phyloP scores from a whole-genome alignment of 1,284 basidiomycete genomes.

The Ustilago vetiveriae region DNA sequence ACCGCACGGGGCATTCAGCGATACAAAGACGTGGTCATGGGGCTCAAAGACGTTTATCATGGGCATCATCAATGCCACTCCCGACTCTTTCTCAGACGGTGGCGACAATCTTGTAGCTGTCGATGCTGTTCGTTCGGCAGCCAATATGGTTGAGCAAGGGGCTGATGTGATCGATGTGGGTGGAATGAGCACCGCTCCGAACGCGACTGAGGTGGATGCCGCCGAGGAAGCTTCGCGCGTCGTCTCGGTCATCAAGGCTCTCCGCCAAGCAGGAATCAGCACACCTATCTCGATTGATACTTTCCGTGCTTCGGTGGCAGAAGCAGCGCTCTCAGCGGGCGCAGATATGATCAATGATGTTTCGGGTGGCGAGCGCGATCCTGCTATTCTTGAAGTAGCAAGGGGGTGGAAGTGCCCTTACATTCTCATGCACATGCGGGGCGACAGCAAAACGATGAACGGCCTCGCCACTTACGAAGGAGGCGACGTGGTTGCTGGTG shows the following conservation, averaged over 20 bases:
- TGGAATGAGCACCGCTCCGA: constrained; percentile 77
- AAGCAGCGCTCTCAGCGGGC: constrained; percentile 80
- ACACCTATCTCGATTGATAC: constrained; percentile 88
- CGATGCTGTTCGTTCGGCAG: constrained; percentile 50
- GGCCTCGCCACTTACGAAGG: constrained; percentile 73
- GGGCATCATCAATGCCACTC: constrained; percentile 93
- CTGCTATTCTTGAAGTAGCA: constrained; percentile 76
- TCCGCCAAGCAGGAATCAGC: constrained; percentile 61
- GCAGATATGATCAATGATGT: constrained; percentile 97
- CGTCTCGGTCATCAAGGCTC: constrained; percentile 72
- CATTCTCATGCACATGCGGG: constrained; percentile 91
- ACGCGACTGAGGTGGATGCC: constrained; percentile 48
- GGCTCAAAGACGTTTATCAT: constrained; percentile 76
- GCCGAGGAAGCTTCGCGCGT: constrained; percentile 77
- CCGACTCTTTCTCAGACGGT: constrained; percentile 97
- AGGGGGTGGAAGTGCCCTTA: constrained; percentile 71
- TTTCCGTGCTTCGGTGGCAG: constrained; percentile 84
- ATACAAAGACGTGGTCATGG: constrained; percentile 54
- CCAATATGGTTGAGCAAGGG: constrained; percentile 52
- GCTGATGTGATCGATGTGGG: constrained; percentile 90
- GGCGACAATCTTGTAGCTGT: constrained; percentile 70
- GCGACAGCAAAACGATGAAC: constrained; percentile 74
- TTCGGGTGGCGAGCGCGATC: constrained; percentile 74
- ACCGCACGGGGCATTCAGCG: constrained; percentile 2
- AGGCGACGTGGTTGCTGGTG: constrained; percentile 76